These are phyloP conservation scores for Sechiopsis laciniata DNA, from an alignment of 306 rosid species.

Conservation along the genomic window DNA sequence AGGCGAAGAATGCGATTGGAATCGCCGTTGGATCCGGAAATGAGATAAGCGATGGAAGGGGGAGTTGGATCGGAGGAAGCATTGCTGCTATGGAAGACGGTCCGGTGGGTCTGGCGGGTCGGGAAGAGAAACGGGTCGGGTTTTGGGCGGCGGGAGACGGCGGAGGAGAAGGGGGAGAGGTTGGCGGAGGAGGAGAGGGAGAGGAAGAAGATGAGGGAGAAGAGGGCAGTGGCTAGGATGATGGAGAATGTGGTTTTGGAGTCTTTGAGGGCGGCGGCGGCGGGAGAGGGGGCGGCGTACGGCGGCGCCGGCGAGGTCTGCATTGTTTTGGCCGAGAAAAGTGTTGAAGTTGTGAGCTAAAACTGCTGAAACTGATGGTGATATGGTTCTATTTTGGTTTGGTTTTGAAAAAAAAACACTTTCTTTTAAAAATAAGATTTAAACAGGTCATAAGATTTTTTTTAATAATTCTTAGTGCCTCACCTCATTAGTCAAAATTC, in stretches of 20 bases:
- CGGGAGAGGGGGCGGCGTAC: neutral
- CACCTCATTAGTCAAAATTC: no score
- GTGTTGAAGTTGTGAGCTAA: neutral
- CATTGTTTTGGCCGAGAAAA: constrained; percentile 24
- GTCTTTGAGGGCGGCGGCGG: constrained; percentile 38
- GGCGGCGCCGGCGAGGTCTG: constrained; percentile 28
- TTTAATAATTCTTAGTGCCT: no score
- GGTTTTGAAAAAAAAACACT: no score
- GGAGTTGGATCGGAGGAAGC: constrained; percentile 47
- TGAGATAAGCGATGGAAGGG: constrained; percentile 67
- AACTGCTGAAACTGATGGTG: neutral
- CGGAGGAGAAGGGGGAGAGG: constrained; percentile 20
- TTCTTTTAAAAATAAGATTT: no score
- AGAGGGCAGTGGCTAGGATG: constrained; percentile 42
- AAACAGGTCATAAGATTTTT: no score
- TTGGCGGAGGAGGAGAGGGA: constrained; percentile 28
- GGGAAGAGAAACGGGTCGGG: constrained; percentile 77
- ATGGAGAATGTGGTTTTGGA: constrained; percentile 49
- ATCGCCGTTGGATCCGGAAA: constrained; percentile 61
- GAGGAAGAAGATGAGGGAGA: constrained; percentile 38
- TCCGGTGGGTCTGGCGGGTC: constrained; percentile 35
- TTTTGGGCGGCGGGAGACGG: constrained; percentile 22
- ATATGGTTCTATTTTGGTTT: no score
- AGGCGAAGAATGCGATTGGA: constrained; percentile 50
- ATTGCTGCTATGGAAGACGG: constrained; percentile 35